phyloP scores from a whole-genome alignment of 495 filamentous ascomycete genomes.

The Tuber indicum region DNA sequence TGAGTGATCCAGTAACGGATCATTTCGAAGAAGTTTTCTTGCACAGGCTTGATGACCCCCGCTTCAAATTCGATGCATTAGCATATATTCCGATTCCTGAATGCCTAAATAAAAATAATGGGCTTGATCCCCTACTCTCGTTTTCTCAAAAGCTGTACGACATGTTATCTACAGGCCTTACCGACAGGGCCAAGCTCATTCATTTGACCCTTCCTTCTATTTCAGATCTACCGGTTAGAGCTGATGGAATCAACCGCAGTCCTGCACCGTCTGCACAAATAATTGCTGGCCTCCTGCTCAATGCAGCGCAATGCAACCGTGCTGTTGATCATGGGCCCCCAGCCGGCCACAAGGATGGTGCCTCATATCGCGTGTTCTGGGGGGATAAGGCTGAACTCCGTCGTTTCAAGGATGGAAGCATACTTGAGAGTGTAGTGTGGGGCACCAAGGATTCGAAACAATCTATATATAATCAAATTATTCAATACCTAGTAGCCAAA shows the following conservation, averaged over 20 bases:
- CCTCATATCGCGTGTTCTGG: conserved; percentile 67
- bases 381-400: conserved; percentile 66
- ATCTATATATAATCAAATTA: conserved; percentile 69
- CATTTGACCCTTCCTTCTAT: conserved; percentile 48
- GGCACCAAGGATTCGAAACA: conserved; percentile 52
- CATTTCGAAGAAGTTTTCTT: conserved; percentile 82
- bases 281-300: conserved; percentile 61
- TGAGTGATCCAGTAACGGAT: conserved; percentile 67
- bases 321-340: conserved; percentile 78
- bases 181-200: conserved; percentile 64
- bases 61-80: conserved; percentile 64
- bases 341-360: conserved; percentile 68
- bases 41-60: conserved; percentile 57
- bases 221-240: not conserved
- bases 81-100: conserved; percentile 42
- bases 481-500: conserved; percentile 60
- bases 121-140: conserved; percentile 39
- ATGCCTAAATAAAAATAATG: not conserved
- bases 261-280: conserved; percentile 42
- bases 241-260: not conserved
- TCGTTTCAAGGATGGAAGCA: conserved; percentile 66
- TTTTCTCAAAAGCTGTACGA: conserved; percentile 53
- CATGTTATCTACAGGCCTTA: conserved; percentile 61
- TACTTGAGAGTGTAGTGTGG: conserved; percentile 79
- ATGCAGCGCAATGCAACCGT: conserved; percentile 62